Base-by-base conservation (phyloP, 108 stramenopile species). In the Pseudonitzschia multiseries region DNA sequence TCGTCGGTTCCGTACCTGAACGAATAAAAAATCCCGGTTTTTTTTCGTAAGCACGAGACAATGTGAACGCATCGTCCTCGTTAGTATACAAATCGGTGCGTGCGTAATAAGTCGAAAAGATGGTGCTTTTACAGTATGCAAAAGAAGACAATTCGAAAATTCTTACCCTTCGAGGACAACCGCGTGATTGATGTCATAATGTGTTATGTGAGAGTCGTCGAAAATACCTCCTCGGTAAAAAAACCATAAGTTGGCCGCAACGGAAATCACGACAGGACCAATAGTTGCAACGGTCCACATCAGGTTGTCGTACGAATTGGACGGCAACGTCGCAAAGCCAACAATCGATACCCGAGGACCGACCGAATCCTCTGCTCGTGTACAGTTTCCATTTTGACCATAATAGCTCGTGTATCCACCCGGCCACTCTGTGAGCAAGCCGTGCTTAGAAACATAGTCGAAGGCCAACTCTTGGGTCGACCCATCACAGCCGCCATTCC, bases 221-320 rank as follows among this genome's bases (percentile, higher is more conserved):
- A 77, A 90, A 44, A 89, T 72, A 14, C 94, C 94, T 24, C 72
- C 61, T 31, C 82, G 64, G 71, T 95, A 95, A 14, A 70, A 31
- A 13, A 41, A 33, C 96, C 96, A 96, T 0, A 68, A 63, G 15
- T 48, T 41, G 9, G 92, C 92, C 31, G 89, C 91, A 12, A 95
- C 90, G 32, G 75, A 70, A 13, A 95, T 82, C 22, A 77, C 93
- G 33, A 97, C 43, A 2, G 96, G 96, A 26, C 96, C 88, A 12
- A 80, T 54, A 64, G 79, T 88, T 52, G 90, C 91, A 48, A 97
- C 80, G 48, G 94, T 91, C 74, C 88, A 88, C 85, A 95, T 86
- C 60, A 93, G 51, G n/a, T 74, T 51, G 46, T 78, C 69, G 71
- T 95, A 93, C 68, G 92, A 71, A 72, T 97, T 97, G 27, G 76